Evolutionary conservation across 2,329 filamentous ascomycete species (phyloP), one percentile per base, ranked within the genome.

Genomic region (Ophioceras dolichostomum): DNA sequence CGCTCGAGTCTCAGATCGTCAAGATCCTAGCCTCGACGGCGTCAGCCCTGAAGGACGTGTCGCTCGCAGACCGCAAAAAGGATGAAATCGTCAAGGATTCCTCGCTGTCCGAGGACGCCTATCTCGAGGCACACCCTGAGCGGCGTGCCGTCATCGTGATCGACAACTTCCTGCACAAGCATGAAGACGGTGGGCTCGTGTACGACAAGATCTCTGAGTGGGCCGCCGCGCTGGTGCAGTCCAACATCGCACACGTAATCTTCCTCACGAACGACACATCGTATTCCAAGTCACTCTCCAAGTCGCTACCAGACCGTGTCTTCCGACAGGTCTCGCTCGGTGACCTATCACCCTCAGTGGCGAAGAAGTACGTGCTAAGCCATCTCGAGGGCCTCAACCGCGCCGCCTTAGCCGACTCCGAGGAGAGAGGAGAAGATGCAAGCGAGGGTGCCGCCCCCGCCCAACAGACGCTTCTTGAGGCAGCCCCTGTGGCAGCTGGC

Each of bases 221-320:
- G 85, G 87, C 88, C 2, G 87, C 91, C 4, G 68, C 77, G 2
- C 63, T 95, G 20, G 88, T 91, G 0, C 84, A 85, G 32, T 79
- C 81, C 37, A 94, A 95, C 45, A 71, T 94, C 31, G 89, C 89
- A 1, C 91, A 96, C 56, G 87, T 96, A 39, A 79, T 98, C 40
- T 94, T 96, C 65, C 66, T 98, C 27, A 95, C 89, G 0, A 86
- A 82, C 40, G 89, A 96, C 45, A 74, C 86, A 1, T 84, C 86
- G 0, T 94, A 86, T 58, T 81, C 83, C 35, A 96, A 96, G 56
- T 80, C 84, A 0, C 65, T 96, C 2, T 79, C 83, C 41, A 91
- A 86, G 53, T 83, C 86, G 1, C 68, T 98, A 16, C 91, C 91
- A 0, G 89, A 95, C 51, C 76, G 91, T 19, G 82, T 95, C 10